Percentiles rank a stretch among this genome's conserved stretches.
Evolutionary conservation across 495 filamentous ascomycete genomes (phyloP).

Genomic region (Hypomontagnella submonticulosa): DNA sequence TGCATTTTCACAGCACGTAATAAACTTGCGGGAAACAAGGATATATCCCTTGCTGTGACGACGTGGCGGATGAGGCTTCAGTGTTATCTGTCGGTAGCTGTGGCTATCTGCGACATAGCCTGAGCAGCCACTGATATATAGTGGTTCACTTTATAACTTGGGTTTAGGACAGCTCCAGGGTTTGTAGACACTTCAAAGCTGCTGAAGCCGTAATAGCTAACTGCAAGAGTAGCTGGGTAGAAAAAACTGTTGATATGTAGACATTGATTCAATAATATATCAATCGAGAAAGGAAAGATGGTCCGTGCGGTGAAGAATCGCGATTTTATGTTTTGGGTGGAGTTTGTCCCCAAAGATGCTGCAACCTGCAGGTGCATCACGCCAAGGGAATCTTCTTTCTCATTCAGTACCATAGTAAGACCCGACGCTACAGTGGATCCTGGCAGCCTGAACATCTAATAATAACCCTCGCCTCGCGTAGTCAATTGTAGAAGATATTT

Average conservation of each 20-base stretch:
- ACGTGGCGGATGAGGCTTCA: slow-evolving; percentile 26
- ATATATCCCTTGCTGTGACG: slow-evolving; percentile 17
- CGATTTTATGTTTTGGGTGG: slow-evolving; percentile 15
- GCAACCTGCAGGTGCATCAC: slow-evolving; percentile 21
- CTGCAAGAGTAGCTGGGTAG: no score
- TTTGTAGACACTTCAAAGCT: neutral
- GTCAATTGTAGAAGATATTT: neutral
- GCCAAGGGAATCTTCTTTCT: slow-evolving; percentile 9
- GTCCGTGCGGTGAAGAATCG: slow-evolving; percentile 26
- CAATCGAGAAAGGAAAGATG: neutral
- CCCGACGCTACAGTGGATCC: slow-evolving; percentile 33
- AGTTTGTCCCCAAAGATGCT: slow-evolving; percentile 11
- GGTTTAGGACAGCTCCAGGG: no score
- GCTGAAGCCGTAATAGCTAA: neutral
- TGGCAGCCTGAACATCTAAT: slow-evolving; percentile 29
- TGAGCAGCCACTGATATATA: neutral
- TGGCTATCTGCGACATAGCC: neutral
- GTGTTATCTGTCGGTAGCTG: neutral
- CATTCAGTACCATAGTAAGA: slow-evolving; percentile 25
- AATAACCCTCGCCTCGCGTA: slow-evolving; percentile 18
- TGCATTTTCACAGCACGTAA: neutral
- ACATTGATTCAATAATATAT: no score
- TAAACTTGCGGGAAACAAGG: slow-evolving; percentile 7
- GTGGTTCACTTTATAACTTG: no score
- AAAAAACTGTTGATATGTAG: no score